Conservation (phyloP, 2,329 filamentous ascomycete species). For the Thelonectria discophora region DNA sequence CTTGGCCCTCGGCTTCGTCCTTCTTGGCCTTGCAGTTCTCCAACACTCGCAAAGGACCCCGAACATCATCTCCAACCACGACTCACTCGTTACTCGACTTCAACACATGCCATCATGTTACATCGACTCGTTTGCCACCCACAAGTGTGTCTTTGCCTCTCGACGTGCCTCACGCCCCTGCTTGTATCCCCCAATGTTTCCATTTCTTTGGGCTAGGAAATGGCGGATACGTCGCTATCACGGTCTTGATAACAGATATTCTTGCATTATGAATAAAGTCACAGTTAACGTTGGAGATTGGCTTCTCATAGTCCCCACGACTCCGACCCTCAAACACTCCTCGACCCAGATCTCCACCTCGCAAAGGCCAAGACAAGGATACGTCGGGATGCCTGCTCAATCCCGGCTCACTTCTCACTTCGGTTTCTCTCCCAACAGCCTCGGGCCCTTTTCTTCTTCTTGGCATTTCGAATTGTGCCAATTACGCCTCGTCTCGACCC, state of each 20-base stretch:
- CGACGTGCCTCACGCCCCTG: not conserved
- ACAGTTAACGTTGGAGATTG: slow-evolving; percentile 7
- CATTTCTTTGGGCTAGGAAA: not conserved
- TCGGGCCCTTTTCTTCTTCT: not conserved
- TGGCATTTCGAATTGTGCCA: slow-evolving; percentile 1
- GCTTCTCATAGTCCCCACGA: not conserved
- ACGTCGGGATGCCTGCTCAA: not conserved
- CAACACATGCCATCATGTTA: slow-evolving; percentile 6
- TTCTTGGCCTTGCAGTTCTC: slow-evolving; percentile 7
- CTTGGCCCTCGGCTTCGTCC: not conserved
- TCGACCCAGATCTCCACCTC: not conserved
- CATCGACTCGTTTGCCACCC: not conserved
- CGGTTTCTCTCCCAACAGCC: not conserved
- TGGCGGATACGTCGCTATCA: slow-evolving; percentile 5
- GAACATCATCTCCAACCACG: not conserved
- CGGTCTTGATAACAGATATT: slow-evolving; percentile 10
- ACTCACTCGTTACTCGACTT: not conserved
- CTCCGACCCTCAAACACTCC: not conserved
- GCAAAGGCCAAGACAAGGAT: not conserved
- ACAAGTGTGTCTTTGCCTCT: not conserved
- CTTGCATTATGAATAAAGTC: slow-evolving; percentile 1
- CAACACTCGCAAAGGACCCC: not conserved
- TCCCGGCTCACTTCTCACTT: not conserved
- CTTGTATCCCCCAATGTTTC: not conserved
- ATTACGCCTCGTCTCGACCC: not conserved